A percentile compares a stretch with the other conserved stretches of the same genome.
phyloP scores from a whole-genome alignment of 257 asterid species.

The Lycium barbarum region DNA sequence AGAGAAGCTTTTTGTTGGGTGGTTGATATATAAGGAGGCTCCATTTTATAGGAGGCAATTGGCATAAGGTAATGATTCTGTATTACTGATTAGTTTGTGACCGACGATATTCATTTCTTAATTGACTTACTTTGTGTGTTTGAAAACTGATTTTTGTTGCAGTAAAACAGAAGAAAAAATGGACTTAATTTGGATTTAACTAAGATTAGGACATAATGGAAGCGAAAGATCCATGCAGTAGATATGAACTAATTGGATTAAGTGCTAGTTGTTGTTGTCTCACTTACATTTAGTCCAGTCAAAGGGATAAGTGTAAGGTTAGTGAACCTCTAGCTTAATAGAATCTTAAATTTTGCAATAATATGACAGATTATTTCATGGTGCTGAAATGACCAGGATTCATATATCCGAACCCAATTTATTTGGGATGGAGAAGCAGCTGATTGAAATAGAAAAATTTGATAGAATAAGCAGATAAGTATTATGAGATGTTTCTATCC shows the following conservation, averaged over 20 bases:
- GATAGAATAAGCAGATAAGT: background rate
- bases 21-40: constrained; percentile 13
- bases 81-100: background rate
- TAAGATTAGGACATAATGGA: background rate
- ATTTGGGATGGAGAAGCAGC: background rate
- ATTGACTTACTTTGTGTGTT: background rate
- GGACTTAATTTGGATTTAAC: background rate
- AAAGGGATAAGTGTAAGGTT: background rate
- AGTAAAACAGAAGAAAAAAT: background rate
- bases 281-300: background rate
- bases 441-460: background rate
- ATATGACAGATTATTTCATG: background rate
- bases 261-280: constrained; percentile 7
- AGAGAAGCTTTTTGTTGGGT: background rate
- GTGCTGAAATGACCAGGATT: background rate
- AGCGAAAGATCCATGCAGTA: background rate
- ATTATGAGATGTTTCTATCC: background rate
- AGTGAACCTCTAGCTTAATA: background rate
- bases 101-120: background rate
- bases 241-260: background rate
- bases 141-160: background rate
- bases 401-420: background rate
- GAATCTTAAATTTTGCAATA: background rate
- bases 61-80: background rate
- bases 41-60: constrained; percentile 1